Percentiles rank a stretch among this genome's conserved stretches.
phyloP scores from a whole-genome alignment of 164 flowering plant species.

The Vitis labrusca region DNA sequence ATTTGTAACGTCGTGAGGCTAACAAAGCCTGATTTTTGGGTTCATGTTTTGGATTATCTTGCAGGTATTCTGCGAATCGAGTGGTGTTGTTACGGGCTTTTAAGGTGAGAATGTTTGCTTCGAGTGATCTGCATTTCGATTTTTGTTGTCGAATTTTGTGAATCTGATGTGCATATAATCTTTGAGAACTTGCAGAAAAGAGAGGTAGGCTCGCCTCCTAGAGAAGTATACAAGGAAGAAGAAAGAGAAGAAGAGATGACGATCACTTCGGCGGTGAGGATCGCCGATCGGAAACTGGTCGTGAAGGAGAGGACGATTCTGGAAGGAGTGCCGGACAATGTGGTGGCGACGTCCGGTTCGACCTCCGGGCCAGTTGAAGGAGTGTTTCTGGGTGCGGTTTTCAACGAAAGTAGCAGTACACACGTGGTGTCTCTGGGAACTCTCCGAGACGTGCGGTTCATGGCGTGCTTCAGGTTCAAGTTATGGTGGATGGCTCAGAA shows the following conservation, averaged over 20 bases:
- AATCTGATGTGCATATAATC: not conserved
- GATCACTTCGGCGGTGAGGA: slow-evolving; percentile 60
- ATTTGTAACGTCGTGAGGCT: not conserved
- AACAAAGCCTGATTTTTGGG: slow-evolving; percentile 12
- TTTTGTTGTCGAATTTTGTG: not conserved
- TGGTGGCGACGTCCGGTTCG: slow-evolving; percentile 60
- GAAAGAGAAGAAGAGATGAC: slow-evolving; percentile 51
- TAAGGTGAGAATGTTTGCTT: slow-evolving; percentile 24
- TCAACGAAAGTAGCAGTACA: slow-evolving; percentile 50
- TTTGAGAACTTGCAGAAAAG: slow-evolving; percentile 23
- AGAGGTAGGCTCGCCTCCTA: slow-evolving; percentile 10
- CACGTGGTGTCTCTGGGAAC: slow-evolving; percentile 77
- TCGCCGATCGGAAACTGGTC: slow-evolving; percentile 60
- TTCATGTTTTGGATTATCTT: slow-evolving; percentile 28
- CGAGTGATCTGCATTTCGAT: not conserved
- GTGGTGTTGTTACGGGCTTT: slow-evolving; percentile 13
- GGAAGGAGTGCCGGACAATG: slow-evolving; percentile 67
- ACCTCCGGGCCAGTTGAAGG: slow-evolving; percentile 70
- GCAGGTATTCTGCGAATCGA: slow-evolving; percentile 19
- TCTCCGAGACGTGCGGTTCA: slow-evolving; percentile 65
- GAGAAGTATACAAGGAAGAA: slow-evolving; percentile 11
- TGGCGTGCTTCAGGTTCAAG: slow-evolving; percentile 89
- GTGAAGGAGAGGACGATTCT: slow-evolving; percentile 65
- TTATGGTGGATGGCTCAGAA: slow-evolving; percentile 98
- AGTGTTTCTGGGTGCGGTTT: slow-evolving; percentile 70